These are phyloP conservation scores for Melaleuca alternifolia DNA, from an alignment of 345 rosid genomes.

Conservation along the genomic window DNA sequence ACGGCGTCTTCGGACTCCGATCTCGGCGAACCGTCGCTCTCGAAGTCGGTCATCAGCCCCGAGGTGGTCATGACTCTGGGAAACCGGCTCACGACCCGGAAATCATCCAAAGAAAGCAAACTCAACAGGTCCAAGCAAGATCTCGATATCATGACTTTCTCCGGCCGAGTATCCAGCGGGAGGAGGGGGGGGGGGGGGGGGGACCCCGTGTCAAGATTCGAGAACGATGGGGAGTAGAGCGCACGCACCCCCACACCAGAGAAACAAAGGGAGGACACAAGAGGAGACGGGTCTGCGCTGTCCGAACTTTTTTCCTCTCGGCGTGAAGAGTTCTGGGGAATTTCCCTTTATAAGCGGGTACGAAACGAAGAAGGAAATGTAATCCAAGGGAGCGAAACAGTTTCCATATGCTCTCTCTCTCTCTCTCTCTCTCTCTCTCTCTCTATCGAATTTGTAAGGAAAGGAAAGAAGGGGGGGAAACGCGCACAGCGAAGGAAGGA, in stretches of 20 bases:
- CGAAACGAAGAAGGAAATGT: neutral
- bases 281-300: too few relatives aligned
- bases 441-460: neutral
- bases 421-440: neutral
- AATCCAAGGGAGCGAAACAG: neutral
- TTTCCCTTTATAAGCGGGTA: neutral
- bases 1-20: slow-evolving; percentile 6
- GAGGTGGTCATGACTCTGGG: slow-evolving; percentile 41
- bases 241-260: neutral
- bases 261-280: too few relatives aligned
- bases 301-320: too few relatives aligned
- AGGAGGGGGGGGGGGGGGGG: neutral
- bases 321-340: neutral
- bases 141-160: slow-evolving; percentile 20
- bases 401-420: neutral
- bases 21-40: neutral
- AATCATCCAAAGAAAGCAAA: slow-evolving; percentile 54
- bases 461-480: neutral
- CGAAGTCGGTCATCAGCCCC: slow-evolving; percentile 30
- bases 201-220: neutral
- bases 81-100: slow-evolving; percentile 35
- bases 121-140: slow-evolving; percentile 43
- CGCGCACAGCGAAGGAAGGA: neutral
- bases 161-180: neutral
- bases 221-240: neutral